A percentile compares a stretch with the other conserved stretches of the same genome.
These are phyloP conservation scores for Alternaria angustiovoidea DNA, from an alignment of 2,329 filamentous ascomycete species.

Conservation along the genomic window DNA sequence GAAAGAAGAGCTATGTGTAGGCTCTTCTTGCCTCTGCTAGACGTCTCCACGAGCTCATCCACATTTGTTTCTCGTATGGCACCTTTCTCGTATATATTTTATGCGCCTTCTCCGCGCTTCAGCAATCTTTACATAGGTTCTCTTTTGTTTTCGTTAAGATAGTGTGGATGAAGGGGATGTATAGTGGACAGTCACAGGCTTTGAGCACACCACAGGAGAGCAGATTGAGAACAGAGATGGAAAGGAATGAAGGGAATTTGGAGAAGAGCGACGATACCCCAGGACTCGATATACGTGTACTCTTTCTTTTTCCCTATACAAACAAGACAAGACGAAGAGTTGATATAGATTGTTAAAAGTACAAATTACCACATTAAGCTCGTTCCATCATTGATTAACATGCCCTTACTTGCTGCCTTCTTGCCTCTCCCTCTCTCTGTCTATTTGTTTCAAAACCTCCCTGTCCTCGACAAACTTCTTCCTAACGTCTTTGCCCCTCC, in stretches of 20 bases:
- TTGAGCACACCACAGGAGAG: not conserved
- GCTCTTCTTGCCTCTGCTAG: not conserved
- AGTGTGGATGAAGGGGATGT: not conserved
- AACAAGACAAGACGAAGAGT: not conserved
- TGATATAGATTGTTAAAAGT: not conserved
- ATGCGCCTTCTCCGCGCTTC: not conserved
- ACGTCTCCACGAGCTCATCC: not conserved
- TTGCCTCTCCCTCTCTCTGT: not conserved
- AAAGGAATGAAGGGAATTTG: not conserved
- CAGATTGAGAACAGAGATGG: not conserved
- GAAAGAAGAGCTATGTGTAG: slow-evolving; percentile 28
- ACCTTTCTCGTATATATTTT: slow-evolving; percentile 6
- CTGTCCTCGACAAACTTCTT: slow-evolving; percentile 20
- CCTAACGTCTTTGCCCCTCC: slow-evolving; percentile 27
- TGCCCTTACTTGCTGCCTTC: not conserved
- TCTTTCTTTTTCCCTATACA: not conserved
- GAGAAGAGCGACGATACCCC: not conserved
- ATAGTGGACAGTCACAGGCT: not conserved
- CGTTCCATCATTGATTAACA: not conserved
- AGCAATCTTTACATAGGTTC: not conserved
- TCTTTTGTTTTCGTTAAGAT: not conserved
- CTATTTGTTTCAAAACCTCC: not conserved
- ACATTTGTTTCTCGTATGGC: not conserved
- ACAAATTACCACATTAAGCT: not conserved
- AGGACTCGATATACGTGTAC: too few relatives aligned